phyloP scores from a whole-genome alignment of 2,329 filamentous ascomycete species.

The Hysterium pulicare region DNA sequence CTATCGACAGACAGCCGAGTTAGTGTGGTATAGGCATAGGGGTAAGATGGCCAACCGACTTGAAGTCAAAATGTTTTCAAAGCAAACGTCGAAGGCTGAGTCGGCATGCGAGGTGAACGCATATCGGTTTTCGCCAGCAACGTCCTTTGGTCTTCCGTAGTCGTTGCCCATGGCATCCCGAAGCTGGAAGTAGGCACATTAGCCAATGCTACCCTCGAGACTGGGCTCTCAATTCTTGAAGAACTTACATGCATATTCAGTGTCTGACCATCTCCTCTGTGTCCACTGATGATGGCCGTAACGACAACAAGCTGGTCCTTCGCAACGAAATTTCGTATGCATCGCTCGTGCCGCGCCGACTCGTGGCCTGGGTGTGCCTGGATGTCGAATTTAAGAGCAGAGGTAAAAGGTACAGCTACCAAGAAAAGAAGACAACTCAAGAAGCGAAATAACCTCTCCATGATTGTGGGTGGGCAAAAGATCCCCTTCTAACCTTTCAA shows the following conservation, averaged over 20 bases:
- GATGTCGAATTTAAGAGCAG: slow-evolving; percentile 91
- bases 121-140: slow-evolving; percentile 86
- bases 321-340: slow-evolving; percentile 92
- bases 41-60: slow-evolving; percentile 52
- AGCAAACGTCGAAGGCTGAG: slow-evolving; percentile 93
- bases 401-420: slow-evolving; percentile 40
- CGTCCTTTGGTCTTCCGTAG: slow-evolving; percentile 86
- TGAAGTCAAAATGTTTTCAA: slow-evolving; percentile 75
- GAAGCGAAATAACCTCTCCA: slow-evolving; percentile 34
- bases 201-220: slow-evolving; percentile 4
- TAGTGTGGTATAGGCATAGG: background rate
- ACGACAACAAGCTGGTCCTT: slow-evolving; percentile 94
- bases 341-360: slow-evolving; percentile 69
- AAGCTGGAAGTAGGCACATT: slow-evolving; percentile 58
- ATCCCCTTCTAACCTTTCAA: slow-evolving; percentile 14
- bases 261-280: slow-evolving; percentile 83
- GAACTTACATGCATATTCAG: slow-evolving; percentile 86
- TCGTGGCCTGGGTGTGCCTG: slow-evolving; percentile 64
- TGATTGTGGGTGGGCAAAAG: slow-evolving; percentile 16
- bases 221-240: background rate
- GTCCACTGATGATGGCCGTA: slow-evolving; percentile 82
- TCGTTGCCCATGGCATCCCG: slow-evolving; percentile 94
- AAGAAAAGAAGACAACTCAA: slow-evolving; percentile 38
- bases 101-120: slow-evolving; percentile 92
- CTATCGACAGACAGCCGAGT: too few relatives aligned